Base-by-base conservation (phyloP, 2,329 filamentous ascomycete species). In the Blumeria graminis region DNA sequence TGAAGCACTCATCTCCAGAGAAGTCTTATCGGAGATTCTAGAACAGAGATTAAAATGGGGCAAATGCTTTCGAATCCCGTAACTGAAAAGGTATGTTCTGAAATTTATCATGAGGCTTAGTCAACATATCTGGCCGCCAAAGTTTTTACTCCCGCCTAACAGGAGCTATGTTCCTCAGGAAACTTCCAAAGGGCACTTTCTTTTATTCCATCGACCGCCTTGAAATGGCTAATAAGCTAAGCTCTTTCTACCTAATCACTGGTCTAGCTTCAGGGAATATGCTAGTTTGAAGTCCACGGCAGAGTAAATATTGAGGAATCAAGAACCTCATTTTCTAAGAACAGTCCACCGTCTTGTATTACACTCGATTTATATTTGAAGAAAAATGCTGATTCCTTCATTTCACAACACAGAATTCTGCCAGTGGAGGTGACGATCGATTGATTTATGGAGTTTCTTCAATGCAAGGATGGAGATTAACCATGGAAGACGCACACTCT, bases 381-480 rank as follows among this genome's bases (percentile, higher is more conserved):
- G 22, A 28, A 28, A 22, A 28, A 28, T 28, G 45, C 16, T 48
- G 16, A 28, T 10, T 28, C 3, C 18, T 11, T 28, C 28, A 48
- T 8, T 13, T 33, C 43, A 22, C 22, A 38, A 58, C 68, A 52
- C 13, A 96, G 92, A 76, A 81, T 72, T 98, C 92, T 66, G 82
- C 84, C 69, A 81, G 81, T 68, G 89, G 89, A 71, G 82, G 87
- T 73, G 89, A 96, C 85, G 88, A 94, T 62, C 82, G 86, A 68
- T 81, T 94, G 68, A 72, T 92, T 68, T 98, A 86, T 71, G 92
- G 92, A 68, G 81, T 96, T 62, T 98, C 92, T 62, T 88, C 88
- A 71, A 98, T 98, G 92, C 92, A 98, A 72, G 92, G 92, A 75
- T 98, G 92, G 92, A 85, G 92, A 73, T 96, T 98, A 73, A 94